Conservation (phyloP, 2,329 filamentous ascomycete genomes). For the Aspergillus fumigatus region DNA sequence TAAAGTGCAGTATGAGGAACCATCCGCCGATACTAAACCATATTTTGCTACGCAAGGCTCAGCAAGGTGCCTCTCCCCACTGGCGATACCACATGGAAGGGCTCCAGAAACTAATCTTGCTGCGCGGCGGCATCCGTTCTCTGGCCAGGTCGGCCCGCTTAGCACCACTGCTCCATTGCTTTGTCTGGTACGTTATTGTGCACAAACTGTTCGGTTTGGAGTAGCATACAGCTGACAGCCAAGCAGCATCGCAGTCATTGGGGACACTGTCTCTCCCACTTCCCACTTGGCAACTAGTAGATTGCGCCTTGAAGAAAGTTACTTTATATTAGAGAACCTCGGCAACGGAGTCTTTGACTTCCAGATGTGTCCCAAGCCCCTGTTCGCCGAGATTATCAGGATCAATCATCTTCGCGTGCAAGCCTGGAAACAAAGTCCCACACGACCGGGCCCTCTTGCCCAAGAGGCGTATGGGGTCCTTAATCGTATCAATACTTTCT, state of each 20-base stretch:
- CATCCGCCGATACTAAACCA: not conserved
- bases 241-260: slow-evolving; percentile 28
- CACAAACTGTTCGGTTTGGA: not conserved
- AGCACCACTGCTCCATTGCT: slow-evolving; percentile 22
- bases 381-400: slow-evolving; percentile 33
- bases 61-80: slow-evolving; percentile 26
- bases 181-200: slow-evolving; percentile 24
- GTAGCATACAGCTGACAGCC: not conserved
- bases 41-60: slow-evolving; percentile 16
- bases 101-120: slow-evolving; percentile 25
- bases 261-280: slow-evolving; percentile 36
- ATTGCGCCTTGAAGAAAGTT: slow-evolving; percentile 22
- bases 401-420: slow-evolving; percentile 35
- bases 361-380: slow-evolving; percentile 25
- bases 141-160: slow-evolving; percentile 15
- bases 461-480: slow-evolving; percentile 21
- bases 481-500: slow-evolving; percentile 25
- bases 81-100: slow-evolving; percentile 37
- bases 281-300: slow-evolving; percentile 23
- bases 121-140: slow-evolving; percentile 30
- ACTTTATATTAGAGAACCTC: slow-evolving; percentile 21
- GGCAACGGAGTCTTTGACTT: slow-evolving; percentile 15
- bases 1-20: not conserved
- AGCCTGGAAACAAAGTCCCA: slow-evolving; percentile 2
- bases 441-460: slow-evolving; percentile 1